A percentile compares a stretch with the other conserved stretches of the same genome.
These are phyloP conservation scores for Penicillium sp. DNA, from an alignment of 2,329 filamentous ascomycete genomes.

Conservation along the genomic window DNA sequence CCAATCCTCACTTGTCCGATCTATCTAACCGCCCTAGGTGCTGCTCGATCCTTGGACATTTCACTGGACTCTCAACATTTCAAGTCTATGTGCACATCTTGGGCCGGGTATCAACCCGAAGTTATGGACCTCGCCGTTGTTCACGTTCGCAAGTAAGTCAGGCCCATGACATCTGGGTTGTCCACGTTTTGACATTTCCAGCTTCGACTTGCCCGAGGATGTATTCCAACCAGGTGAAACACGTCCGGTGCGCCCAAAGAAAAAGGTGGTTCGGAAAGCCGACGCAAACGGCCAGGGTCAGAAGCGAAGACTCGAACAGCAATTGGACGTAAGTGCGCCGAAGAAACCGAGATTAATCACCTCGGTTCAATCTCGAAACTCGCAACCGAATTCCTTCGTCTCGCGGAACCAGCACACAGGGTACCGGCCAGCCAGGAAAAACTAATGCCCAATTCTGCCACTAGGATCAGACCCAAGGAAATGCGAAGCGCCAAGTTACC, in stretches of 20 bases:
- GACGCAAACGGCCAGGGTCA: slow-evolving; percentile 36
- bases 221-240: slow-evolving; percentile 78
- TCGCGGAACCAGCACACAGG: slow-evolving; percentile 14
- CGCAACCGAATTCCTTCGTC: slow-evolving; percentile 20
- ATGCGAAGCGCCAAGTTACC: slow-evolving; percentile 36
- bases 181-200: slow-evolving; percentile 38
- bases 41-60: slow-evolving; percentile 52
- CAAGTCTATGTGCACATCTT: slow-evolving; percentile 74
- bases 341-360: slow-evolving; percentile 25
- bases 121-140: slow-evolving; percentile 77
- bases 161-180: neutral
- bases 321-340: slow-evolving; percentile 44
- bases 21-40: slow-evolving; percentile 36
- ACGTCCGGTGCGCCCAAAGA: slow-evolving; percentile 61
- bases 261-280: slow-evolving; percentile 46
- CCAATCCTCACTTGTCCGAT: slow-evolving; percentile 14
- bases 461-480: slow-evolving; percentile 29
- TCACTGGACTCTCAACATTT: slow-evolving; percentile 81
- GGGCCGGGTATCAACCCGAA: slow-evolving; percentile 72
- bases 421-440: slow-evolving; percentile 23
- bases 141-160: slow-evolving; percentile 77
- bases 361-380: slow-evolving; percentile 21
- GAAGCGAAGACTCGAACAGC: slow-evolving; percentile 40
- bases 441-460: slow-evolving; percentile 32
- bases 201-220: slow-evolving; percentile 83